Evolutionary conservation across 2,329 filamentous ascomycete species (phyloP).

Genomic region (Colletotrichum sidae): DNA sequence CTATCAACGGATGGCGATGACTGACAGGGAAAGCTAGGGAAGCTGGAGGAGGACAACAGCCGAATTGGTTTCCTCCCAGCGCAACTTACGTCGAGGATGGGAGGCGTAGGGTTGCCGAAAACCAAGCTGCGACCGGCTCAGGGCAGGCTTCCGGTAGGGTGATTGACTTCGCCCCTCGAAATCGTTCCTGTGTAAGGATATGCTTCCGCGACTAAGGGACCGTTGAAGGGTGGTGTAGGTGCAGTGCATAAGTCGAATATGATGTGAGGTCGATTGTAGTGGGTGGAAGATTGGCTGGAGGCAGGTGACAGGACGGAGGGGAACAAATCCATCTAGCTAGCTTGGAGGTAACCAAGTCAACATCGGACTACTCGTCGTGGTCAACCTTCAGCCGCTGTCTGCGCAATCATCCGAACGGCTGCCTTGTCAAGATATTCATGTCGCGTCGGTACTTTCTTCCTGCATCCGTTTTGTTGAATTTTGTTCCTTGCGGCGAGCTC

Average conservation of each 20-base stretch:
- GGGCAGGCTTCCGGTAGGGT: conserved; percentile 24
- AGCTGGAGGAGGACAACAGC: conserved; percentile 10
- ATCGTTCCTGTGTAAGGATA: conserved; percentile 2
- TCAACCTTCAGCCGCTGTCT: not conserved
- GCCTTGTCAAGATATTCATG: not conserved
- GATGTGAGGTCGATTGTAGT: not conserved
- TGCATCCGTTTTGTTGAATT: conserved; percentile 5
- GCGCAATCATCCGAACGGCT: too few species aligned
- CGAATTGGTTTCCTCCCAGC: conserved; percentile 4
- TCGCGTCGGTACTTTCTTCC: conserved; percentile 1
- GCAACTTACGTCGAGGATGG: conserved; percentile 18
- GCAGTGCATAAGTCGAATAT: conserved; percentile 8
- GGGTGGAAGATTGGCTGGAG: too few species aligned
- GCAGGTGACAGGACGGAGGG: too few species aligned
- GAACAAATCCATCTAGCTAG: too few species aligned
- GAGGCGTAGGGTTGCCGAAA: conserved; percentile 17
- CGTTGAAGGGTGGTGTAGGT: too few species aligned
- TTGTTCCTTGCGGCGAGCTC: conserved; percentile 15
- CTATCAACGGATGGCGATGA: conserved; percentile 25
- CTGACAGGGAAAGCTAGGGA: conserved; percentile 20
- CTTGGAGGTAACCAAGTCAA: too few species aligned
- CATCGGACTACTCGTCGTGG: too few species aligned
- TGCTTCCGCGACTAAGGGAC: not conserved
- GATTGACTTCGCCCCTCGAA: not conserved
- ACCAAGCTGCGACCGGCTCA: conserved; percentile 18